These are phyloP conservation scores for Parasarocladium wereldwijsianum DNA, from an alignment of 2,329 filamentous ascomycete genomes.

Conservation along the genomic window DNA sequence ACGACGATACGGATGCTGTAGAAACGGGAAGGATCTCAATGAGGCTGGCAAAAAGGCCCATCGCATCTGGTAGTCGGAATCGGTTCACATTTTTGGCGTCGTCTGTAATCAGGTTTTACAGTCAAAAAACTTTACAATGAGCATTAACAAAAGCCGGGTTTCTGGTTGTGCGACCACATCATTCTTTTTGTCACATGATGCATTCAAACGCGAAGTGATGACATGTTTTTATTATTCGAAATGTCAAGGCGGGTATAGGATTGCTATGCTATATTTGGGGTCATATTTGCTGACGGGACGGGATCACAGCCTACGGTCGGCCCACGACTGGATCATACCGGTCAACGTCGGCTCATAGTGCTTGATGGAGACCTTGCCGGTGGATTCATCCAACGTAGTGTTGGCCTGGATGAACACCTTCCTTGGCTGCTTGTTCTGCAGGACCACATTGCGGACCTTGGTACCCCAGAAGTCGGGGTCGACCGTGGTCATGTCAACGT, in stretches of 20 bases:
- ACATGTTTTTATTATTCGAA: neutral
- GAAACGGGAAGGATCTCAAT: slow-evolving; percentile 28
- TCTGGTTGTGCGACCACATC: slow-evolving; percentile 6
- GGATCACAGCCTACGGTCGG: slow-evolving; percentile 37
- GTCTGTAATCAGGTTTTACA: slow-evolving; percentile 53
- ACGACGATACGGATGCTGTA: slow-evolving; percentile 19
- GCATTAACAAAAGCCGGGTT: slow-evolving; percentile 23
- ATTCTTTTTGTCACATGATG: neutral
- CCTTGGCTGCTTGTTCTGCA: slow-evolving; percentile 65
- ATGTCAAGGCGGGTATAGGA: neutral
- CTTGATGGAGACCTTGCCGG: slow-evolving; percentile 59
- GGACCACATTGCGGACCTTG: slow-evolving; percentile 60
- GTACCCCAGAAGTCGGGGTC: slow-evolving; percentile 71
- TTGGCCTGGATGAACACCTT: slow-evolving; percentile 94
- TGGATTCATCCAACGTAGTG: slow-evolving; percentile 54
- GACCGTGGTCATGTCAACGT: slow-evolving; percentile 70
- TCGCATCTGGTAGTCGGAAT: slow-evolving; percentile 54
- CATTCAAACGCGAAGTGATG: neutral
- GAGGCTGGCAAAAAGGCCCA: slow-evolving; percentile 46
- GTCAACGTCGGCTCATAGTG: slow-evolving; percentile 74
- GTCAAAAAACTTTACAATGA: slow-evolving; percentile 38
- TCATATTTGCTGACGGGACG: slow-evolving; percentile 5
- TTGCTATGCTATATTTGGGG: slow-evolving; percentile 3
- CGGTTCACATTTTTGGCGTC: slow-evolving; percentile 51
- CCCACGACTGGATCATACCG: slow-evolving; percentile 76